Evolutionary conservation across 2,329 filamentous ascomycete species (phyloP).

Genomic region (Pseudogymnoascus destructans): DNA sequence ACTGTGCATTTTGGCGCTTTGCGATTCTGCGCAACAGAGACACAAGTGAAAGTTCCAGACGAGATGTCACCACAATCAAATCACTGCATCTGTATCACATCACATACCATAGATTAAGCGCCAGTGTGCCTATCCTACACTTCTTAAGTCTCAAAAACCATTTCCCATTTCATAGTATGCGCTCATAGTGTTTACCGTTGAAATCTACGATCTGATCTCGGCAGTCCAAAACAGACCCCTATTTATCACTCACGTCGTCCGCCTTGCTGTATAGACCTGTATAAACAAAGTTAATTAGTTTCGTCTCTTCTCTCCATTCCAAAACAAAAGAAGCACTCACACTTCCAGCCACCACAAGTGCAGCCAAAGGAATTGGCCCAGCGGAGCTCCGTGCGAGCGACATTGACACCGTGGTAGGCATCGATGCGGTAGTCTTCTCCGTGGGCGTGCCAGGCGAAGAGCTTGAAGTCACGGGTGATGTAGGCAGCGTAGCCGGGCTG

Average conservation of each 20-base stretch:
- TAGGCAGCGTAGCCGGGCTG: neutral
- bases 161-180: neutral
- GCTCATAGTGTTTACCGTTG: neutral
- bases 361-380: neutral
- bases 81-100: neutral
- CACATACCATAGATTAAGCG: neutral
- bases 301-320: neutral
- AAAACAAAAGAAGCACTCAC: neutral
- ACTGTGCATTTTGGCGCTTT: neutral
- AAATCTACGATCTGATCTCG: neutral
- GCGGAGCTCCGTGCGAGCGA: neutral
- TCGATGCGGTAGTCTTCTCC: neutral
- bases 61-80: neutral
- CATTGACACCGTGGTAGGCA: neutral
- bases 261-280: neutral
- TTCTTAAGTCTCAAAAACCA: neutral
- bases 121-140: neutral
- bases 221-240: neutral
- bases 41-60: neutral
- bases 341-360: neutral
- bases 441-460: neutral
- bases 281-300: neutral
- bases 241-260: neutral
- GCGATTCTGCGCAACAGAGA: neutral
- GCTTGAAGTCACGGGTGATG: neutral